Percentiles rank a stretch among this genome's conserved stretches.
These are phyloP conservation scores for Cardamine occulta DNA, from an alignment of 345 rosid species.

Conservation along the genomic window DNA sequence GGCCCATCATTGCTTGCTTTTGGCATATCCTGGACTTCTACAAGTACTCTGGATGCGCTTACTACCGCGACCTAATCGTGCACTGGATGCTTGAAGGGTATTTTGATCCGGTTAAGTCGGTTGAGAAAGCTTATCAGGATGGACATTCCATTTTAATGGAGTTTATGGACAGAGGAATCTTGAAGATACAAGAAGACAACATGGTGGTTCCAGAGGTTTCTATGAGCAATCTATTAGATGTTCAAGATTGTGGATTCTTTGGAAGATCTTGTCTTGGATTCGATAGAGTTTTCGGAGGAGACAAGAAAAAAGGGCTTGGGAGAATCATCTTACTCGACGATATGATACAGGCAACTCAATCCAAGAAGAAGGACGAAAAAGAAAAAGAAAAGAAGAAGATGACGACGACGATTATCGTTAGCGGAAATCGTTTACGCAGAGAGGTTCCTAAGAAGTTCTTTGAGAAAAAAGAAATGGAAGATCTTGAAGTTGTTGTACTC, in stretches of 20 bases:
- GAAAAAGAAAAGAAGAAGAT: neutral
- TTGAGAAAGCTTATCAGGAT: constrained; percentile 51
- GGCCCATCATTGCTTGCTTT: constrained; percentile 46
- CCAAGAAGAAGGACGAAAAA: neutral
- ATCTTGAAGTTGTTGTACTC: constrained; percentile 51
- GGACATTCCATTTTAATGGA: constrained; percentile 56
- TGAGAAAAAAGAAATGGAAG: constrained; percentile 34
- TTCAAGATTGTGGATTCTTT: constrained; percentile 40
- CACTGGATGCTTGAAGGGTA: constrained; percentile 75
- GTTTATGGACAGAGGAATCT: constrained; percentile 49
- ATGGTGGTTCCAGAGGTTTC: constrained; percentile 51
- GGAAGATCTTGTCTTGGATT: constrained; percentile 50
- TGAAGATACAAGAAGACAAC: constrained; percentile 54
- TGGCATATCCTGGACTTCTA: constrained; percentile 55
- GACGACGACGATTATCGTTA: constrained; percentile 47
- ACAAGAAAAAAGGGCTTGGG: constrained; percentile 43
- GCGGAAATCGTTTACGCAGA: constrained; percentile 46
- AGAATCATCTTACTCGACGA: constrained; percentile 51
- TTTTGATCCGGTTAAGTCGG: constrained; percentile 45
- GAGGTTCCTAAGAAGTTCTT: constrained; percentile 45
- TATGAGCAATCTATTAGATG: constrained; percentile 40
- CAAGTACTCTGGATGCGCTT: constrained; percentile 41
- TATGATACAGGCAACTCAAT: constrained; percentile 50
- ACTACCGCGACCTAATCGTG: constrained; percentile 57
- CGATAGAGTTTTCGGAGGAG: constrained; percentile 39